Conservation (phyloP, 148 eudicot species). For the Salicornia ramosissima region DNA sequence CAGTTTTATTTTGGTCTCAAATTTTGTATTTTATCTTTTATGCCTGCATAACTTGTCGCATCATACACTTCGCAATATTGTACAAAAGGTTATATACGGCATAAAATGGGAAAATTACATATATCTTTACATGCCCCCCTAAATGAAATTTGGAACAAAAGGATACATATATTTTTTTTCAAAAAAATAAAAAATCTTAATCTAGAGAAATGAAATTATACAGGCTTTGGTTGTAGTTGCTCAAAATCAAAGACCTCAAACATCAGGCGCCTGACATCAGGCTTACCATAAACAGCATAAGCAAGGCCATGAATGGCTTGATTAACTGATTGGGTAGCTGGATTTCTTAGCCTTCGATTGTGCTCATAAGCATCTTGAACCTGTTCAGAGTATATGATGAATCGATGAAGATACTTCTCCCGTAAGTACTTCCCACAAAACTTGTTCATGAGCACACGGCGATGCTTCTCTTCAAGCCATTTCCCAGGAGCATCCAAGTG, state of each 20-base stretch:
- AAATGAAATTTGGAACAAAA: background rate
- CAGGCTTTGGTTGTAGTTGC: constrained; percentile 79
- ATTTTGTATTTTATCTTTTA: too few species aligned
- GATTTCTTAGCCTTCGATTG: constrained; percentile 82
- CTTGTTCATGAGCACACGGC: constrained; percentile 84
- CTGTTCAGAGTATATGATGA: constrained; percentile 70
- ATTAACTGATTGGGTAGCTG: constrained; percentile 82
- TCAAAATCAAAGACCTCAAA: constrained; percentile 97
- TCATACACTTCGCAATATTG: background rate
- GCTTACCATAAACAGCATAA: constrained; percentile 85
- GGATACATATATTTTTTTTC: constrained; percentile 8
- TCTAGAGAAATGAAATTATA: constrained; percentile 26
- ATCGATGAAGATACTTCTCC: constrained; percentile 80
- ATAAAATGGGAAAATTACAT: constrained; percentile 2
- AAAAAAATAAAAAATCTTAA: too few species aligned
- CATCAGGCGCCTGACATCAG: constrained; percentile 92
- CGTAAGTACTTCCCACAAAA: constrained; percentile 85
- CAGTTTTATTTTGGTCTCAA: too few species aligned
- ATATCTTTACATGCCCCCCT: constrained; percentile 20
- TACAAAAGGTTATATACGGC: constrained; percentile 1
- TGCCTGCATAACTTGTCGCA: background rate
- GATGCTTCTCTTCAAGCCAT: constrained; percentile 79
- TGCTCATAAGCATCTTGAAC: constrained; percentile 88
- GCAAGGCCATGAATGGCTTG: constrained; percentile 97
- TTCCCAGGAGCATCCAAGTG: constrained; percentile 93